Conservation (phyloP, 768 basidiomycete genomes). For the Amanita fuliginea region DNA sequence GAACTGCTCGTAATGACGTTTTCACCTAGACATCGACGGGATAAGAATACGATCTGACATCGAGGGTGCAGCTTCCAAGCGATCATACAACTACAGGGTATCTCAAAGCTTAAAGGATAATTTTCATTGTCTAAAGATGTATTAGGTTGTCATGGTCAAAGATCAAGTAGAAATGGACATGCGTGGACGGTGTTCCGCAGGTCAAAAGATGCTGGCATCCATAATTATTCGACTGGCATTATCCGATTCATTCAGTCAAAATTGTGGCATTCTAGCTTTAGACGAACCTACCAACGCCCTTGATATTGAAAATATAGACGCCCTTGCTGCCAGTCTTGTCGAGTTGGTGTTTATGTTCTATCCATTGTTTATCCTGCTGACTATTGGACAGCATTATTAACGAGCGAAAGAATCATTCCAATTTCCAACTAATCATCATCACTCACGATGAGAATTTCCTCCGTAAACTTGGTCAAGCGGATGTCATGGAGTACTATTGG, state of each 20-base stretch:
- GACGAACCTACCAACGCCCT: constrained; percentile 98
- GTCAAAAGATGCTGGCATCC: constrained; percentile 97
- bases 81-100: constrained; percentile 96
- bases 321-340: constrained; percentile 81
- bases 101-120: constrained; percentile 14
- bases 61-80: constrained; percentile 81
- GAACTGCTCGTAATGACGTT: neutral
- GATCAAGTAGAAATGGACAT: constrained; percentile 99
- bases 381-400: constrained; percentile 70
- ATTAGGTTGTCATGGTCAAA: constrained; percentile 96
- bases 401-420: constrained; percentile 77
- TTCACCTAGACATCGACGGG: constrained; percentile 82
- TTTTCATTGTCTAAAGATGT: constrained; percentile 7
- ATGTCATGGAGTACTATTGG: constrained; percentile 97
- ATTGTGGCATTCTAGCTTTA: constrained; percentile 93
- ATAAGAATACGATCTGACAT: constrained; percentile 92
- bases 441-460: constrained; percentile 97
- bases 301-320: constrained; percentile 93
- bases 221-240: constrained; percentile 96
- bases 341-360: constrained; percentile 47
- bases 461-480: constrained; percentile 75
- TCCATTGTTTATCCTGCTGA: constrained; percentile 5
- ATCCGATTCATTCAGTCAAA: constrained; percentile 95
- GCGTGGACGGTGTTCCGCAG: constrained; percentile 96
- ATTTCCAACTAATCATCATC: constrained; percentile 95